Conservation (phyloP, 2,329 filamentous ascomycete species). For the Mariannaea elegans region DNA sequence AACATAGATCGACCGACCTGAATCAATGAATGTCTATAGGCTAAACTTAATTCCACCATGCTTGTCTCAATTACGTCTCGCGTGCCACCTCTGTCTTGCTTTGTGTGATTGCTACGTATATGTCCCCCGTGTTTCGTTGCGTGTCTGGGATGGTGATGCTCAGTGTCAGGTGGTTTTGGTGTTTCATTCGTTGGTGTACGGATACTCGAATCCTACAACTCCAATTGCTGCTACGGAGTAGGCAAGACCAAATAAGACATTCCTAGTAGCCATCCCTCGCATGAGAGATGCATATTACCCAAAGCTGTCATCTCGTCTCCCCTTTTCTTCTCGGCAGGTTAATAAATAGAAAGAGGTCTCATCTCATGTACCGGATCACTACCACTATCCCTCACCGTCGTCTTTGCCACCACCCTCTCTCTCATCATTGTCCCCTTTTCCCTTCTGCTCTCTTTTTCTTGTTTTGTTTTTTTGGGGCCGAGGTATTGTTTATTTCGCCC, state of each 20-base stretch:
- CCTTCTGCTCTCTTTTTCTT: not conserved
- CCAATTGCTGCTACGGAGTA: not conserved
- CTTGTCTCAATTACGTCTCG: conserved; percentile 9
- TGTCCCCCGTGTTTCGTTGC: conserved; percentile 7
- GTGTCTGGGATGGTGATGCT: conserved; percentile 5
- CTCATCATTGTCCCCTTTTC: not conserved
- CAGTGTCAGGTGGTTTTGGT: not conserved
- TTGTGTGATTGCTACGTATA: not conserved
- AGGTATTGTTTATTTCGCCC: not conserved
- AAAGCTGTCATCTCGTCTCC: no score
- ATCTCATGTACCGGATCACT: no score
- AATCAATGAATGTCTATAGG: not conserved
- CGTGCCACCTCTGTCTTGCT: not conserved
- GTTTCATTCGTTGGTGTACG: conserved; percentile 15
- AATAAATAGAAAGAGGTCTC: no score
- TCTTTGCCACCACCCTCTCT: not conserved
- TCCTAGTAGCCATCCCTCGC: not conserved
- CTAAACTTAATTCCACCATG: not conserved
- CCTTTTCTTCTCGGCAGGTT: not conserved
- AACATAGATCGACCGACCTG: not conserved
- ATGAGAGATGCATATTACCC: no score
- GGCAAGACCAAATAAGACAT: conserved; percentile 1
- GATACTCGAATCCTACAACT: no score
- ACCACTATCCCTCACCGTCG: not conserved
- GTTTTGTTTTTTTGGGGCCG: not conserved